A percentile compares a stretch with the other conserved stretches of the same genome.
These are phyloP conservation scores for Poa pratensis DNA, from an alignment of 176 grass and related monocot genomes.

Conservation along the genomic window DNA sequence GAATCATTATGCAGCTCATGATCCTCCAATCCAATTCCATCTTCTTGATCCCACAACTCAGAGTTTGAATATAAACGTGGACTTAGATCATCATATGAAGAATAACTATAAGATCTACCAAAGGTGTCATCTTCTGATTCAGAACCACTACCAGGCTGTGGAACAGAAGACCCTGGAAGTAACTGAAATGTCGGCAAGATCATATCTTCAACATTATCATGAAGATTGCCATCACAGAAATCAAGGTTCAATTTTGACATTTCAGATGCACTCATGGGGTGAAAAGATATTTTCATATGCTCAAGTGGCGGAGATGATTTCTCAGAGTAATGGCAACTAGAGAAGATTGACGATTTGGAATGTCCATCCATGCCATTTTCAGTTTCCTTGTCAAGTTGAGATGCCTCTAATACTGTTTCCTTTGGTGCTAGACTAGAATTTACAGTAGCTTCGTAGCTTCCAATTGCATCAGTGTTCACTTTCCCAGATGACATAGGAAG, in stretches of 20 bases:
- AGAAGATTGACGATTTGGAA: constrained; percentile 54
- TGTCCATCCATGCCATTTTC: constrained; percentile 55
- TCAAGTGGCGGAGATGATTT: constrained; percentile 93
- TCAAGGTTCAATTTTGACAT: constrained; percentile 69
- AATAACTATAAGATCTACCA: constrained; percentile 88
- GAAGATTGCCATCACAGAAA: constrained; percentile 55
- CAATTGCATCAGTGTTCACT: constrained; percentile 49
- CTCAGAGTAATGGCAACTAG: constrained; percentile 54
- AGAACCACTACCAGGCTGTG: constrained; percentile 59
- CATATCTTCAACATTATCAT: constrained; percentile 66
- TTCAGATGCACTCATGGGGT: constrained; percentile 70
- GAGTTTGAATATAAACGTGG: constrained; percentile 89
- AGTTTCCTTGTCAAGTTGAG: constrained; percentile 42
- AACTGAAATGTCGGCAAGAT: constrained; percentile 87
- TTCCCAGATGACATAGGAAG: constrained; percentile 47
- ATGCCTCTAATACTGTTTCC: constrained; percentile 33
- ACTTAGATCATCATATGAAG: constrained; percentile 82
- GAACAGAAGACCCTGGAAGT: constrained; percentile 54
- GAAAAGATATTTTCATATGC: constrained; percentile 96
- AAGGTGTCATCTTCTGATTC: constrained; percentile 99
- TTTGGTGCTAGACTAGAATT: constrained; percentile 36
- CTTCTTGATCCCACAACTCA: constrained; percentile 91
- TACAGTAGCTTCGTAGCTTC: constrained; percentile 43
- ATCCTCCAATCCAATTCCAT: constrained; percentile 49
- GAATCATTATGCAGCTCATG: constrained; percentile 41